phyloP scores from a whole-genome alignment of 225 moss, liverwort and hornwort species.

The Polytrichum commune region DNA sequence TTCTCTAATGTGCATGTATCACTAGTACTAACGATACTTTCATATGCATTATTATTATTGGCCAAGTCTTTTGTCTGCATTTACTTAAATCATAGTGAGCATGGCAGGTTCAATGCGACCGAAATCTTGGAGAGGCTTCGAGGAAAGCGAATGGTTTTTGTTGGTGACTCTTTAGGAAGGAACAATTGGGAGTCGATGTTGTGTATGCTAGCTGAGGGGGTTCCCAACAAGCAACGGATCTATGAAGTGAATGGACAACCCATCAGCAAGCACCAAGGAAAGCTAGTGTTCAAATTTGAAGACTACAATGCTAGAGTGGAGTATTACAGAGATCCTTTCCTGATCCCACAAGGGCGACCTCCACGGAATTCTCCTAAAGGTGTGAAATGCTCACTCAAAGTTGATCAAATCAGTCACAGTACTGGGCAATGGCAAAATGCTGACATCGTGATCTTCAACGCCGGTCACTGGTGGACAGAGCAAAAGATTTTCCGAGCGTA shows the following conservation, averaged over 20 bases:
- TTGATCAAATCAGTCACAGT: slow-evolving; percentile 54
- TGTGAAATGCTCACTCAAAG: slow-evolving; percentile 48
- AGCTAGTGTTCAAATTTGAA: slow-evolving; percentile 55
- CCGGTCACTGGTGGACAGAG: slow-evolving; percentile 86
- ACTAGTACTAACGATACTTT: too few species aligned
- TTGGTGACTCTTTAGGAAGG: slow-evolving; percentile 82
- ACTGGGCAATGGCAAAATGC: slow-evolving; percentile 55
- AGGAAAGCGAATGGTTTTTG: slow-evolving; percentile 56
- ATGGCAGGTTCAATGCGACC: slow-evolving; percentile 50
- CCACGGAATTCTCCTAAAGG: slow-evolving; percentile 23
- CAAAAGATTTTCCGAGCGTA: slow-evolving; percentile 68
- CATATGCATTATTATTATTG: too few species aligned
- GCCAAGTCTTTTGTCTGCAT: too few species aligned
- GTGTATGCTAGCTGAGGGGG: slow-evolving; percentile 70
- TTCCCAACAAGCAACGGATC: slow-evolving; percentile 51
- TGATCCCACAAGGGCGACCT: slow-evolving; percentile 67
- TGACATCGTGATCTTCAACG: slow-evolving; percentile 67
- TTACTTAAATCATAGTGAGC: too few species aligned
- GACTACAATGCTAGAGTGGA: slow-evolving; percentile 81
- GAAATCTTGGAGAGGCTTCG: slow-evolving; percentile 69
- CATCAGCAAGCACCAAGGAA: slow-evolving; percentile 71
- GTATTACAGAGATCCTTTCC: slow-evolving; percentile 76
- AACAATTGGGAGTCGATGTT: slow-evolving; percentile 98
- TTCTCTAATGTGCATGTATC: too few species aligned
- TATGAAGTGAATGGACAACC: slow-evolving; percentile 66